Evolutionary conservation across 1,139 yeast genomes (phyloP).

Genomic region (Waltiozyma solani): DNA sequence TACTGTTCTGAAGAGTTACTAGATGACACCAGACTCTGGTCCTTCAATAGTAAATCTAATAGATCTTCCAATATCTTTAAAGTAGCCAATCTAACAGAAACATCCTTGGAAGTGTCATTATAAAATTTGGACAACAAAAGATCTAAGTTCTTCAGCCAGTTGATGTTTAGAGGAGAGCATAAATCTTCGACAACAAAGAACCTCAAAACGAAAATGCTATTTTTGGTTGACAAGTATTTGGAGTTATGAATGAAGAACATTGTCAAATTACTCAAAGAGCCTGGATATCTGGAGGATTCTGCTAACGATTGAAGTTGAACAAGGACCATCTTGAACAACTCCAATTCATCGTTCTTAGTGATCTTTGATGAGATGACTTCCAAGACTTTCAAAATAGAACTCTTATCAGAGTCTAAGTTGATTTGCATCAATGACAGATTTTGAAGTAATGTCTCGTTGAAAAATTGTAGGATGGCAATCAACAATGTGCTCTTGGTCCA

Average conservation of each 20-base stretch:
- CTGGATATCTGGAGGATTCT: constrained; percentile 30
- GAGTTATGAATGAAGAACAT: constrained; percentile 33
- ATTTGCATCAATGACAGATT: constrained; percentile 14
- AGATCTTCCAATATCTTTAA: constrained; percentile 36
- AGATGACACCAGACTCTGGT: no score
- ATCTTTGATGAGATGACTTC: constrained; percentile 8
- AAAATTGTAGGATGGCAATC: constrained; percentile 25
- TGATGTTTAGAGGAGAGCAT: constrained; percentile 43
- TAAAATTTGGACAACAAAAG: constrained; percentile 34
- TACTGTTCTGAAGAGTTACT: no score
- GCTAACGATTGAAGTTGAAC: constrained; percentile 26
- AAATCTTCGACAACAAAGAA: constrained; percentile 39
- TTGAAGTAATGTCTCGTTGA: constrained; percentile 28
- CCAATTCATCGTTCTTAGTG: constrained; percentile 26
- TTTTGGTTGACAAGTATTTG: constrained; percentile 27
- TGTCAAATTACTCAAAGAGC: constrained; percentile 37
- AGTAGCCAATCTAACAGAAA: constrained; percentile 30
- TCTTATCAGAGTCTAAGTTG: constrained; percentile 29
- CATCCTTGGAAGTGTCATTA: constrained; percentile 21
- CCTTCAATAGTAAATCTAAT: constrained; percentile 25
- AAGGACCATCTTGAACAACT: constrained; percentile 30
- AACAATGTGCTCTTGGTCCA: constrained; percentile 27
- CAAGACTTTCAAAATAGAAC: constrained; percentile 9
- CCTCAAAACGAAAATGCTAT: constrained; percentile 32
- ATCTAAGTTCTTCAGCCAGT: constrained; percentile 42